Percentiles rank a stretch among this genome's conserved stretches.
phyloP scores from a whole-genome alignment of 129 eudicot species.

The Silybum marianum region DNA sequence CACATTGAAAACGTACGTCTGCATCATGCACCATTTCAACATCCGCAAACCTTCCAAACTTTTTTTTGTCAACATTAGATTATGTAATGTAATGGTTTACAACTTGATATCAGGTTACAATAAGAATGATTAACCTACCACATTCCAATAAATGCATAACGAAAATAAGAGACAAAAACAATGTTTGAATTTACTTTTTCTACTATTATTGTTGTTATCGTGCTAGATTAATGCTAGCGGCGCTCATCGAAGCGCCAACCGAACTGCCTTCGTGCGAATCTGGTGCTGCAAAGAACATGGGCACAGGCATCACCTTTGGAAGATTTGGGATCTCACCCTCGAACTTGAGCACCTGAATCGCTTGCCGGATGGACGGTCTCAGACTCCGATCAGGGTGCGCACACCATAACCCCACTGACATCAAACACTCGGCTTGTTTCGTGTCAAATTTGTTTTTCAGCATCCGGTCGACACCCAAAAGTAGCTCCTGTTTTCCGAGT shows the following conservation, averaged over 20 bases:
- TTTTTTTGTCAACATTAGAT: not conserved
- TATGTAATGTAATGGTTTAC: not conserved
- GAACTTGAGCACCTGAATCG: conserved; percentile 29
- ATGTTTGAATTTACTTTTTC: not conserved
- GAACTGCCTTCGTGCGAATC: conserved; percentile 12
- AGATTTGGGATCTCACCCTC: conserved; percentile 29
- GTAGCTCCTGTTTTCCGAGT: conserved; percentile 25
- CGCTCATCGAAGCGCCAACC: conserved; percentile 8
- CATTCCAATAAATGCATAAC: not conserved
- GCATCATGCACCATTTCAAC: not conserved
- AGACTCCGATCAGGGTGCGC: conserved; percentile 38
- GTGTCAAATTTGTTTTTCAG: conserved; percentile 15
- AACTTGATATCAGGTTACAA: not conserved
- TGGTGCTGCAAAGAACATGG: conserved; percentile 17
- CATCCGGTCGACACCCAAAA: conserved; percentile 26
- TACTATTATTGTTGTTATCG: not conserved
- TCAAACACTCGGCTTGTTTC: conserved; percentile 28
- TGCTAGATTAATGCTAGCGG: conserved; percentile 21
- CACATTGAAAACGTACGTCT: not conserved
- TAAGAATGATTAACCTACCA: not conserved
- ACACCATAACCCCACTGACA: conserved; percentile 48
- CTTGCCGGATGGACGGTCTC: conserved; percentile 37
- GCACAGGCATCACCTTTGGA: conserved; percentile 20
- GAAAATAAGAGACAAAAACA: not conserved
- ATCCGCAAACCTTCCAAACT: not conserved